phyloP scores from a whole-genome alignment of 768 basidiomycete genomes.

The Kwoniella europaea region DNA sequence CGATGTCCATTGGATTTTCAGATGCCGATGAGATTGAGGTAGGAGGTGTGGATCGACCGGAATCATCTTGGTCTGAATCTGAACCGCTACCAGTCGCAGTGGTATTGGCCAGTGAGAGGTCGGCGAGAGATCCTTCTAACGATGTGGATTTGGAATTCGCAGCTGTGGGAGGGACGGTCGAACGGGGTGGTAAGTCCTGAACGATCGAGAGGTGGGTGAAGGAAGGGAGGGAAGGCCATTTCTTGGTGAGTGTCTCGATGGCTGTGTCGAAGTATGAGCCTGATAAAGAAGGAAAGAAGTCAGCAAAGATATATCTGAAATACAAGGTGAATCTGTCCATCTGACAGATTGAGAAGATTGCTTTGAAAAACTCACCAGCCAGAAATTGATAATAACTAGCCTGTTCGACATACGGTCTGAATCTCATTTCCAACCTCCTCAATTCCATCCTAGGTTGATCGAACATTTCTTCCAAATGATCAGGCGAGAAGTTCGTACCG shows the following conservation, averaged over 20 bases:
- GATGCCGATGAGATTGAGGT: slow-evolving; percentile 56
- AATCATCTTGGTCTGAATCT: slow-evolving; percentile 30
- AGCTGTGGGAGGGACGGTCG: slow-evolving; percentile 43
- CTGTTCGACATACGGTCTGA: slow-evolving; percentile 77
- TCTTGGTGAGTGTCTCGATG: slow-evolving; percentile 65
- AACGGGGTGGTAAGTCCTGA: slow-evolving; percentile 59
- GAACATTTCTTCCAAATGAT: slow-evolving; percentile 76
- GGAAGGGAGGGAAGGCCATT: slow-evolving; percentile 63
- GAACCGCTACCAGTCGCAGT: neutral
- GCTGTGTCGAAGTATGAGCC: slow-evolving; percentile 84
- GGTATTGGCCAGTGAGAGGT: slow-evolving; percentile 26
- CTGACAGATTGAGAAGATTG: too few species aligned
- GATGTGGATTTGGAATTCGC: slow-evolving; percentile 21
- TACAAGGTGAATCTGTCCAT: neutral
- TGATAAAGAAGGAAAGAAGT: slow-evolving; percentile 51
- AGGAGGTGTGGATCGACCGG: slow-evolving; percentile 35
- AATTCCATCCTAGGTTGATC: slow-evolving; percentile 63
- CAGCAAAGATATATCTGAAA: neutral
- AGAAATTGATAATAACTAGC: slow-evolving; percentile 84
- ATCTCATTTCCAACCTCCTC: slow-evolving; percentile 68
- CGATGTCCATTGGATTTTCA: slow-evolving; percentile 21
- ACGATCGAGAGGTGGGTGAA: slow-evolving; percentile 58
- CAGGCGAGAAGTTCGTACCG: slow-evolving; percentile 80
- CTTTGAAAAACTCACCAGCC: slow-evolving; percentile 61
- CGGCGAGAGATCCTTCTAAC: slow-evolving; percentile 42